Conservation (phyloP, 1,284 basidiomycete genomes). For the Earliella scabrosa region DNA sequence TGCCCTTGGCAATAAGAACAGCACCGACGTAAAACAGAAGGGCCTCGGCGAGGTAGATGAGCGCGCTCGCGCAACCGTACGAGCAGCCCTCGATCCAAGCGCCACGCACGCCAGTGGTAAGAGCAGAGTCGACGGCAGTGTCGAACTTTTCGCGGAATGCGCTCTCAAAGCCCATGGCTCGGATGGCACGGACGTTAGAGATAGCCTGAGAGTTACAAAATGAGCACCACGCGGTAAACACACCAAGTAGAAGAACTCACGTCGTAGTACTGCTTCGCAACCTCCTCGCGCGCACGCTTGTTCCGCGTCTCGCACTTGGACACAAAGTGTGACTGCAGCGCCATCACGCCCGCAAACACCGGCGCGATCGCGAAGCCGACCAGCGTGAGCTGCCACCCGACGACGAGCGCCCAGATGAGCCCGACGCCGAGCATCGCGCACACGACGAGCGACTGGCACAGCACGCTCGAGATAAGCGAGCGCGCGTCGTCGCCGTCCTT, state of each 20-base stretch:
- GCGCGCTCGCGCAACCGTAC: constrained; percentile 76
- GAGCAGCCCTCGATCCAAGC: constrained; percentile 88
- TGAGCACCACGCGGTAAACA: constrained; percentile 15
- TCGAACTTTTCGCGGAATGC: constrained; percentile 78
- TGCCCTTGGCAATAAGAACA: constrained; percentile 79
- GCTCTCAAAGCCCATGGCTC: constrained; percentile 87
- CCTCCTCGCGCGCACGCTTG: constrained; percentile 84
- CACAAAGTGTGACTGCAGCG: constrained; percentile 72
- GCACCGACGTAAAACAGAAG: constrained; percentile 92
- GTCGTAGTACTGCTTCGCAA: constrained; percentile 88
- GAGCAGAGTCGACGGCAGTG: constrained; percentile 61
- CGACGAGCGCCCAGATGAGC: constrained; percentile 85
- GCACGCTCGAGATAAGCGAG: constrained; percentile 75
- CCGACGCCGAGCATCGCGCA: constrained; percentile 83
- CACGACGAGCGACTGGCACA: constrained; percentile 78
- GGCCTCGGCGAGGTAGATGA: constrained; percentile 90
- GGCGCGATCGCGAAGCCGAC: constrained; percentile 89
- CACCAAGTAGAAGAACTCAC: constrained; percentile 45
- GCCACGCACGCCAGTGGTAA: constrained; percentile 72
- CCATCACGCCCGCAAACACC: constrained; percentile 78
- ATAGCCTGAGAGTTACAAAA: constrained; percentile 56
- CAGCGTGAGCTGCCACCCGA: constrained; percentile 93
- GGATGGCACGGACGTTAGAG: constrained; percentile 84
- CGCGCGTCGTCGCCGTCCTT: constrained; percentile 94
- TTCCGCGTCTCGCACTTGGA: constrained; percentile 78